Evolutionary conservation across 306 rosid species (phyloP).

Genomic region (Hippophae gyantsensis): DNA sequence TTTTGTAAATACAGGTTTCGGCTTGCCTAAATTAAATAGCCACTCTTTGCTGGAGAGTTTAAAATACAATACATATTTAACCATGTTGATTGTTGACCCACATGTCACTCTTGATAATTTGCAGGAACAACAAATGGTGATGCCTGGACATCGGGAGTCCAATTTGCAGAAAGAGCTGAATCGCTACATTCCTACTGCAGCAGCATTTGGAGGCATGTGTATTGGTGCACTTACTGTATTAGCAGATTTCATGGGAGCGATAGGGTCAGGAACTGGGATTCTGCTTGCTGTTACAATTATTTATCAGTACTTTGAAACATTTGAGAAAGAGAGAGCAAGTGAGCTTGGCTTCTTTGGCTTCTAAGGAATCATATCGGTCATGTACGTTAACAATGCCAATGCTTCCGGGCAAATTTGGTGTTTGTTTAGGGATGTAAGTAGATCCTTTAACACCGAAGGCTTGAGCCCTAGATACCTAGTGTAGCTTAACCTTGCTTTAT

Average conservation of each 20-base stretch:
- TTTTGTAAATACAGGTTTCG: no score
- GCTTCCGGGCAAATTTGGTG: no score
- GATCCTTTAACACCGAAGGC: no score
- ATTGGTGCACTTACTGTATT: conserved; percentile 84
- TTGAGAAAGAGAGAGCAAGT: conserved; percentile 80
- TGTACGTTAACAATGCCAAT: no score
- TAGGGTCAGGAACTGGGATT: conserved; percentile 87
- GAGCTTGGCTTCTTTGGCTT: conserved; percentile 88
- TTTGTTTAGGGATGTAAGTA: no score
- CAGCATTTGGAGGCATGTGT: conserved; percentile 88
- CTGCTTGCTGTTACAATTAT: conserved; percentile 86
- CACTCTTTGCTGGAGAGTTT: no score
- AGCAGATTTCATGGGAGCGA: conserved; percentile 96
- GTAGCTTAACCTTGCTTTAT: no score
- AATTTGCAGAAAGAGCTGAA: conserved; percentile 79
- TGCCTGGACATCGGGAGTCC: conserved; percentile 89
- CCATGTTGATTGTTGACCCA: neutral
- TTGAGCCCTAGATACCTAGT: no score
- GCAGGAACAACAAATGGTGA: conserved; percentile 97
- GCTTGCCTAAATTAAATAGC: no score
- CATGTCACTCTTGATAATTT: neutral
- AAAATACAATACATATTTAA: no score
- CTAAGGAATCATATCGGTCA: conserved; percentile 11
- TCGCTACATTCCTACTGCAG: conserved; percentile 90
- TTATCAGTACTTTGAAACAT: conserved; percentile 82